phyloP scores from a whole-genome alignment of 148 eudicot species.

The Selenicereus undatus region DNA sequence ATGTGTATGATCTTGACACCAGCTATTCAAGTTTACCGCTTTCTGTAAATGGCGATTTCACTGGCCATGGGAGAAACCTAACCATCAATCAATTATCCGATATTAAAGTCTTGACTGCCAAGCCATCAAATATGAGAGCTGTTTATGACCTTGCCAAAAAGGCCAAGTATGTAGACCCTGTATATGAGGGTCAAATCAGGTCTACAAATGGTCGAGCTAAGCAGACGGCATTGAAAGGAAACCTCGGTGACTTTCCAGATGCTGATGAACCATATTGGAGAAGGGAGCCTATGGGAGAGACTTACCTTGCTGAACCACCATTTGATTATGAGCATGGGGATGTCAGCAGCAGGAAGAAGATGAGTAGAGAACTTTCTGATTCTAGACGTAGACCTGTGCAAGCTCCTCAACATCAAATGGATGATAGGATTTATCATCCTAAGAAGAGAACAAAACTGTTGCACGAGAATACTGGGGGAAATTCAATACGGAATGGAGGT shows the following conservation, averaged over 20 bases:
- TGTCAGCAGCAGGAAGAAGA: constrained; percentile 44
- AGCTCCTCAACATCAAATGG: constrained; percentile 20
- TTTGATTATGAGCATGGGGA: constrained; percentile 37
- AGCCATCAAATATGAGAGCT: constrained; percentile 54
- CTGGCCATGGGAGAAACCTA: constrained; percentile 45
- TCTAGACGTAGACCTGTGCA: constrained; percentile 29
- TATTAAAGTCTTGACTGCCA: constrained; percentile 67
- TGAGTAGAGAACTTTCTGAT: constrained; percentile 38
- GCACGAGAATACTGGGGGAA: constrained; percentile 37
- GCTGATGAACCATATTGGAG: constrained; percentile 42
- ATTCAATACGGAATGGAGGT: constrained; percentile 46
- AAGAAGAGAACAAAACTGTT: constrained; percentile 39
- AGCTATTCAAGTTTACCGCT: constrained; percentile 34
- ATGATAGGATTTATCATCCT: constrained; percentile 35
- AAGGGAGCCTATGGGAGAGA: constrained; percentile 36
- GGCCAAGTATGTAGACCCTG: constrained; percentile 41
- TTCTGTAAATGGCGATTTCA: constrained; percentile 33
- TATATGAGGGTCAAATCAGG: constrained; percentile 43
- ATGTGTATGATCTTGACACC: constrained; percentile 32
- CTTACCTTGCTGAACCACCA: constrained; percentile 32
- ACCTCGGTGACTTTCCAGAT: constrained; percentile 38
- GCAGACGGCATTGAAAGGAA: constrained; percentile 42
- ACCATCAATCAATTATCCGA: constrained; percentile 80
- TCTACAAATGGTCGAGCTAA: constrained; percentile 36
- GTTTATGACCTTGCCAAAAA: constrained; percentile 45